Conservation (phyloP, 495 filamentous ascomycete genomes). For the Aspergillus ellipticus region DNA sequence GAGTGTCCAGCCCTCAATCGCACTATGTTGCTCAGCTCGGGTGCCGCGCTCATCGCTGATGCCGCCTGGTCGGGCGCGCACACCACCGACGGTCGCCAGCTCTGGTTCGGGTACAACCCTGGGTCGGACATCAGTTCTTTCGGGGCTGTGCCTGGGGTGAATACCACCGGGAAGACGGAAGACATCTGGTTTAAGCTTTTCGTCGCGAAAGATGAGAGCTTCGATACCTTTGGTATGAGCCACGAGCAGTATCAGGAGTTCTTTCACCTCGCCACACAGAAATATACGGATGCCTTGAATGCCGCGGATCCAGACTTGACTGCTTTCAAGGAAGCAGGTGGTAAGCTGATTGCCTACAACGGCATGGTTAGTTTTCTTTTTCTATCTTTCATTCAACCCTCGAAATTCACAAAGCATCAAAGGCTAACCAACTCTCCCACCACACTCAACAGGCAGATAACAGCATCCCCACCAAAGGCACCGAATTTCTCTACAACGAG, state of each 20-base stretch:
- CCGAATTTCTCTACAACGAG: conserved; percentile 23
- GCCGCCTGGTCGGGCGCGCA: conserved; percentile 16
- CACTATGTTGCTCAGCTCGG: too few relatives aligned
- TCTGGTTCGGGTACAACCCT: conserved; percentile 17
- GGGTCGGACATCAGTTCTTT: neutral
- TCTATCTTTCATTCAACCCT: neutral
- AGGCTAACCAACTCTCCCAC: too few relatives aligned
- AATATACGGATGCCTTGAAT: neutral
- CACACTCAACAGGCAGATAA: conserved; percentile 14
- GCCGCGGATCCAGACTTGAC: neutral
- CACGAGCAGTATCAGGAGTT: neutral
- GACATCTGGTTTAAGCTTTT: neutral
- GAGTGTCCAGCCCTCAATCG: conserved; percentile 22
- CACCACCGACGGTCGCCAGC: neutral
- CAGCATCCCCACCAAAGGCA: conserved; percentile 11
- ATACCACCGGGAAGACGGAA: neutral
- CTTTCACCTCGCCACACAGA: neutral
- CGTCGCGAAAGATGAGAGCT: neutral
- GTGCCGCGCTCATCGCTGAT: too few relatives aligned
- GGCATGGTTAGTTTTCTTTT: neutral
- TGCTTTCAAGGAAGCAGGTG: neutral
- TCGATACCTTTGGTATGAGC: neutral
- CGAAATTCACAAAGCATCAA: neutral
- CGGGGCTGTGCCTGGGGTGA: neutral
- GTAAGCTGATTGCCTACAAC: conserved; percentile 3